These are phyloP conservation scores for Calocybe cyanea DNA, from an alignment of 768 basidiomycete species.

Conservation along the genomic window DNA sequence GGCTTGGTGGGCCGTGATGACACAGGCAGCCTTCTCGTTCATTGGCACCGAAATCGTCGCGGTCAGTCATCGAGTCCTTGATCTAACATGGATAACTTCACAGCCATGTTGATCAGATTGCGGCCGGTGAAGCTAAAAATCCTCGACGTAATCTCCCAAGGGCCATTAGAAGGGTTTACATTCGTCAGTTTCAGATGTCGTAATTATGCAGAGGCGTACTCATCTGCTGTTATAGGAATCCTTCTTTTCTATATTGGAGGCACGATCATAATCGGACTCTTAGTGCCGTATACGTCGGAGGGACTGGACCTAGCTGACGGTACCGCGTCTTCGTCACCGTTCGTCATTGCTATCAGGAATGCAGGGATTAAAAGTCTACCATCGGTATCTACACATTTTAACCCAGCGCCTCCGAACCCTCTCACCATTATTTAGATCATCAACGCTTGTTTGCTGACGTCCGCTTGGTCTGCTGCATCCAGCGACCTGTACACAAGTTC, in stretches of 20 bases:
- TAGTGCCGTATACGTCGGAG: constrained; percentile 69
- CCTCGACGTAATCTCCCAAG: constrained; percentile 62
- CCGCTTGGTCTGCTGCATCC: constrained; percentile 90
- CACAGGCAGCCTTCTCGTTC: constrained; percentile 88
- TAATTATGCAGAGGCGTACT: neutral
- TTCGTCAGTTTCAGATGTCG: constrained; percentile 36
- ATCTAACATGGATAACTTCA: neutral
- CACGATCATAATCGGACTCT: constrained; percentile 74
- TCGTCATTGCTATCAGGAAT: constrained; percentile 83
- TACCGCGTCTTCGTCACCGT: constrained; percentile 76
- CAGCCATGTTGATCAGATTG: constrained; percentile 46
- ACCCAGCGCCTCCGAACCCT: too few species aligned
- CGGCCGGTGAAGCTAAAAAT: constrained; percentile 89
- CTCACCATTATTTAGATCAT: constrained; percentile 44
- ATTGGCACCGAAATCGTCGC: constrained; percentile 96
- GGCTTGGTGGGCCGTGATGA: constrained; percentile 55
- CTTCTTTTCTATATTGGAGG: constrained; percentile 74
- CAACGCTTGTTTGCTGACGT: constrained; percentile 79
- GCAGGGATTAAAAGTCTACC: constrained; percentile 88
- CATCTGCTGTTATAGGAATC: constrained; percentile 51
- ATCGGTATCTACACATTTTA: constrained; percentile 45
- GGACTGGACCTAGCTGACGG: constrained; percentile 49
- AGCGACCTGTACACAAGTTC: constrained; percentile 90
- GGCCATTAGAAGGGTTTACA: constrained; percentile 70
- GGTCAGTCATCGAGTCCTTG: constrained; percentile 36